Percentiles rank a stretch among this genome's conserved stretches.
Conservation (phyloP, 2,329 filamentous ascomycete genomes). For the Dothistroma pini region DNA sequence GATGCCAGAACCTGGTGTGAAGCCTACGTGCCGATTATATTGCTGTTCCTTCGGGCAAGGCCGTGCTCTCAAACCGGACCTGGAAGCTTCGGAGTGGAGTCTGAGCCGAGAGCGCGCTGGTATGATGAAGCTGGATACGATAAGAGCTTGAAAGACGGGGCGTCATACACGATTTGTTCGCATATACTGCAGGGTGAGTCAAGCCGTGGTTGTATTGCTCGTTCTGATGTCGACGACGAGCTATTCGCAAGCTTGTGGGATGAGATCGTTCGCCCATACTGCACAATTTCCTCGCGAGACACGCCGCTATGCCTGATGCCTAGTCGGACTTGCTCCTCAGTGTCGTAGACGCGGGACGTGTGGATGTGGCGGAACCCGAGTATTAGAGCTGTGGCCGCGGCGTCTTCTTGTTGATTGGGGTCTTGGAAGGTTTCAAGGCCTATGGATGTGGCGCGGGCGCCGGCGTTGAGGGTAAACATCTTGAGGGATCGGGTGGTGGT, state of each 20-base stretch:
- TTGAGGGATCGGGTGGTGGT: slow-evolving; percentile 1
- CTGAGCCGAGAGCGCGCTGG: background rate
- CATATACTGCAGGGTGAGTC: background rate
- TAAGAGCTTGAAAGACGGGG: background rate
- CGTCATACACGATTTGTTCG: background rate
- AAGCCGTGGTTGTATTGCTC: background rate
- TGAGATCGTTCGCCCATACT: background rate
- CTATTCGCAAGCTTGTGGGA: background rate
- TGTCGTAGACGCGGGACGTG: slow-evolving; percentile 63
- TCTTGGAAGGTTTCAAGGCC: slow-evolving; percentile 39
- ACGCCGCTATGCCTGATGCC: slow-evolving; percentile 70
- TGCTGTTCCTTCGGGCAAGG: no score
- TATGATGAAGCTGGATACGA: background rate
- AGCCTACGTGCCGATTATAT: no score
- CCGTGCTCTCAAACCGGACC: no score
- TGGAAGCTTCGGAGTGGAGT: no score
- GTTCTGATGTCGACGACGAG: background rate
- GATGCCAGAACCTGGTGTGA: no score
- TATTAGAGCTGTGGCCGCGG: slow-evolving; percentile 45
- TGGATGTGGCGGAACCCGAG: slow-evolving; percentile 56
- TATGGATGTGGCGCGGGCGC: slow-evolving; percentile 35
- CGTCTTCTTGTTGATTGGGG: slow-evolving; percentile 43
- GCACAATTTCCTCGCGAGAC: slow-evolving; percentile 64
- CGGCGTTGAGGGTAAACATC: slow-evolving; percentile 34
- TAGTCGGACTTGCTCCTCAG: slow-evolving; percentile 79